Base-by-base conservation (phyloP, 2,329 filamentous ascomycete species). In the Aspergillus melleus region DNA sequence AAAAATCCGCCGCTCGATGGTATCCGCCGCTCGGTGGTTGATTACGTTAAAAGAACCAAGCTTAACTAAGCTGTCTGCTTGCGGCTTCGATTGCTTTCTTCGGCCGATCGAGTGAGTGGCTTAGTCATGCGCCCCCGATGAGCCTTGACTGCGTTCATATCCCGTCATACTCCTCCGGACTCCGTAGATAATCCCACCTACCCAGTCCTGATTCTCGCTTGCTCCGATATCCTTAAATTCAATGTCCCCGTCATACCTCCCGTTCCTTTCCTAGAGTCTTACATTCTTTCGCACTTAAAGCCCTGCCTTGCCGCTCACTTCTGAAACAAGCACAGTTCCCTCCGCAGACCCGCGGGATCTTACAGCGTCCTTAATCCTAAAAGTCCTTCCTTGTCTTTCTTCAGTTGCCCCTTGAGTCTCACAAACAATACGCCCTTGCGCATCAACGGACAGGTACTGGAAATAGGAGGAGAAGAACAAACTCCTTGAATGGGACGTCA, bases 251-350 rank as follows among this genome's bases (percentile, higher is more conserved):
- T 51, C 30, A 29, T 36, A 30, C 36, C 36, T 47, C n/a, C 39
- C 26, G 19, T 47, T 26, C 20, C 16, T 20, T 26, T 9, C 47
- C 53, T 55, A 54, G 49, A 52, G 22, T 11, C 10, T 42, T 42
- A 42, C 14, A n/a, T 5, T 42, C 36, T n/a, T 36, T 36, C 32
- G 11, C 12, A 12, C 32, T 36, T 14, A 9, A 14, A 36, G 32
- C n/a, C 32, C 20, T 54, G 24, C 14, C 44, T 54, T 26, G 32
- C 19, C 36, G 51, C 55, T 61, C 52, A 36, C 54, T 60, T 63
- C 68, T 75, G 72, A 75, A 73, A 74, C 72, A 60, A 70, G 68
- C 71, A 73, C 70, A 67, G 70, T 74, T 70, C 64, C 61, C 26
- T 65, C 63, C 55, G 65, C 64, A 65, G 54, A 61, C 66, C 64